Conservation (phyloP, 2,329 filamentous ascomycete species). For the Penicillium sp. region DNA sequence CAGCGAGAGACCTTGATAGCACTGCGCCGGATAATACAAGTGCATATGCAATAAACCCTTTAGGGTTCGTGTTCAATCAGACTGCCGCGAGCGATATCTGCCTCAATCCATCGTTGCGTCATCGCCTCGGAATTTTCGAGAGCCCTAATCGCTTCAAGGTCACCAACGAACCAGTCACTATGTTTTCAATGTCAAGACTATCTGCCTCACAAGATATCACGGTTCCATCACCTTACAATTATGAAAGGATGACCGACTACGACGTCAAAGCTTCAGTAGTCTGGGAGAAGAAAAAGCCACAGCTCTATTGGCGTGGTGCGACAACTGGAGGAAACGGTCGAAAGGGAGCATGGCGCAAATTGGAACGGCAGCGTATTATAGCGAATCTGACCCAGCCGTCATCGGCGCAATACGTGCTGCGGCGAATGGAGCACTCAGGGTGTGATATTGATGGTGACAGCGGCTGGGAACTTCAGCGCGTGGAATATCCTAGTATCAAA, state of each 20-base stretch:
- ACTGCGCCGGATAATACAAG: background rate
- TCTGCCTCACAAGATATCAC: constrained; percentile 27
- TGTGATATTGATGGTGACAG: background rate
- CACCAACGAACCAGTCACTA: constrained; percentile 18
- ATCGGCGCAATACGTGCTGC: background rate
- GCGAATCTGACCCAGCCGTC: constrained; percentile 1
- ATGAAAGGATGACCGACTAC: constrained; percentile 10
- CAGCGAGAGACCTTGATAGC: constrained; percentile 16
- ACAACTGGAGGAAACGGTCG: background rate
- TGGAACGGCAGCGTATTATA: constrained; percentile 1
- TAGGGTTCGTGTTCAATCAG: constrained; percentile 5
- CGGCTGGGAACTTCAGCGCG: background rate
- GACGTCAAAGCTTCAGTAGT: constrained; percentile 10
- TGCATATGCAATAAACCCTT: background rate
- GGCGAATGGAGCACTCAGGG: background rate
- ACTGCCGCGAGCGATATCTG: constrained; percentile 1
- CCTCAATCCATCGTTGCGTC: background rate
- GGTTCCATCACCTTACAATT: constrained; percentile 24
- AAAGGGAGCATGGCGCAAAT: background rate
- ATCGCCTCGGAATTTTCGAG: constrained; percentile 7
- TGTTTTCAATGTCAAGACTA: constrained; percentile 17
- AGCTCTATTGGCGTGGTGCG: constrained; percentile 3
- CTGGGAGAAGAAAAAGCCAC: constrained; percentile 55
- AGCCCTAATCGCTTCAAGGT: constrained; percentile 21
- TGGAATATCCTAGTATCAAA: constrained; percentile 37